Conservation (phyloP, 129 eudicot species). For the Artemisia tridentata region DNA sequence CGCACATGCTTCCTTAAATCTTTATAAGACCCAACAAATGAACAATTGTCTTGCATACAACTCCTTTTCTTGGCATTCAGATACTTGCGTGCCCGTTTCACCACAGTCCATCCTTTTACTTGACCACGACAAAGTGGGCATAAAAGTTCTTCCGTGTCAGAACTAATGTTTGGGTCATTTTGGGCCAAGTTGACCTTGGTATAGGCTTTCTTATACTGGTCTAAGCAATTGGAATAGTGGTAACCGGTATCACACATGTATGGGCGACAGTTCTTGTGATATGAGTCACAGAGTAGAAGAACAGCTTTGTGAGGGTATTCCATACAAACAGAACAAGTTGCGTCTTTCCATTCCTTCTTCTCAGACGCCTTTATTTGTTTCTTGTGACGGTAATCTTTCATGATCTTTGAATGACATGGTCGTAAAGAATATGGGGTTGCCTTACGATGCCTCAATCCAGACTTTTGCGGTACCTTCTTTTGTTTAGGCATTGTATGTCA, state of each 20-base stretch:
- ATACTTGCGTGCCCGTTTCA: slow-evolving; percentile 51
- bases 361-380: slow-evolving; percentile 36
- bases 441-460: slow-evolving; percentile 32
- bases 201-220: slow-evolving; percentile 61
- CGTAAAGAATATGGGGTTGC: slow-evolving; percentile 31
- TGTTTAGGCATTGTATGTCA: slow-evolving; percentile 52
- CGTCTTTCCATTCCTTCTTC: slow-evolving; percentile 53
- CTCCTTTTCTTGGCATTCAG: slow-evolving; percentile 47
- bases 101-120: slow-evolving; percentile 70
- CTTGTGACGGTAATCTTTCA: slow-evolving; percentile 33
- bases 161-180: slow-evolving; percentile 23
- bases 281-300: slow-evolving; percentile 48
- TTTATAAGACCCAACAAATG: slow-evolving; percentile 48
- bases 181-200: slow-evolving; percentile 33
- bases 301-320: slow-evolving; percentile 61
- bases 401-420: slow-evolving; percentile 34
- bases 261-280: slow-evolving; percentile 53
- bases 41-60: slow-evolving; percentile 56
- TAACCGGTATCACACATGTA: slow-evolving; percentile 56
- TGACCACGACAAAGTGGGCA: slow-evolving; percentile 71
- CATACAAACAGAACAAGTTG: slow-evolving; percentile 50
- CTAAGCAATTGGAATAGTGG: slow-evolving; percentile 54
- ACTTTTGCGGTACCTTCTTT: slow-evolving; percentile 33
- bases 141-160: slow-evolving; percentile 33
- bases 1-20: slow-evolving; percentile 49